A percentile compares a stretch with the other conserved stretches of the same genome.
phyloP scores from a whole-genome alignment of 2,329 filamentous ascomycete species.

The Ambrosiella beaveri region DNA sequence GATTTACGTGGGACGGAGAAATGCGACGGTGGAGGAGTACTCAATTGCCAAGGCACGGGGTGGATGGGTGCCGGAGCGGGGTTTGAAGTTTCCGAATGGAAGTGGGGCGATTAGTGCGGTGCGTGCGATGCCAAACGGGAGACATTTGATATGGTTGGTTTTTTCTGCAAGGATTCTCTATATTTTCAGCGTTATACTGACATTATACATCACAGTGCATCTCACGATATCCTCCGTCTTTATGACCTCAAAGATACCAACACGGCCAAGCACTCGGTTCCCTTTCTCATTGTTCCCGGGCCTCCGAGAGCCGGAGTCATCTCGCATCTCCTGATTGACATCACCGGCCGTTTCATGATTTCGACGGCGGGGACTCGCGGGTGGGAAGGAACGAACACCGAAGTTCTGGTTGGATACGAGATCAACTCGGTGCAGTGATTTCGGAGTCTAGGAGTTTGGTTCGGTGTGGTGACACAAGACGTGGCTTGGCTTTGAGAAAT shows the following conservation, averaged over 20 bases:
- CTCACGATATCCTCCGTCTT: constrained; percentile 79
- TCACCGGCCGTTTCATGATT: constrained; percentile 77
- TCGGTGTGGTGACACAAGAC: not conserved
- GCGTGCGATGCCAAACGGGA: constrained; percentile 77
- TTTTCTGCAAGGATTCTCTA: not conserved
- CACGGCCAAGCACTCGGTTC: constrained; percentile 57
- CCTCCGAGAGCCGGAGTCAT: constrained; percentile 72
- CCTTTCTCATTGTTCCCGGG: constrained; percentile 91
- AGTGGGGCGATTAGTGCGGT: constrained; percentile 82
- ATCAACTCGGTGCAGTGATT: constrained; percentile 29
- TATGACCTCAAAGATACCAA: constrained; percentile 66
- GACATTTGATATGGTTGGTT: constrained; percentile 62
- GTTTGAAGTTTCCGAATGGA: constrained; percentile 74
- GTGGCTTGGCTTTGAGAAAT: not conserved
- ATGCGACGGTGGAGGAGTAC: constrained; percentile 88
- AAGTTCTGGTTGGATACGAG: constrained; percentile 88
- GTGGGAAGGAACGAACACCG: constrained; percentile 82
- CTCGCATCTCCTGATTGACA: constrained; percentile 70
- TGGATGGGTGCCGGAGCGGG: constrained; percentile 55
- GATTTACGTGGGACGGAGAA: constrained; percentile 81
- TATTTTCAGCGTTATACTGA: not conserved
- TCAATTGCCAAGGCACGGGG: constrained; percentile 57
- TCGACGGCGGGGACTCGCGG: constrained; percentile 81
- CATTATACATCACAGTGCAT: constrained; percentile 40
- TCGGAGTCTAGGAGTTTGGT: not conserved